Evolutionary conservation across 2,329 filamentous ascomycete genomes (phyloP).

Genomic region (Fusarium acutatum): DNA sequence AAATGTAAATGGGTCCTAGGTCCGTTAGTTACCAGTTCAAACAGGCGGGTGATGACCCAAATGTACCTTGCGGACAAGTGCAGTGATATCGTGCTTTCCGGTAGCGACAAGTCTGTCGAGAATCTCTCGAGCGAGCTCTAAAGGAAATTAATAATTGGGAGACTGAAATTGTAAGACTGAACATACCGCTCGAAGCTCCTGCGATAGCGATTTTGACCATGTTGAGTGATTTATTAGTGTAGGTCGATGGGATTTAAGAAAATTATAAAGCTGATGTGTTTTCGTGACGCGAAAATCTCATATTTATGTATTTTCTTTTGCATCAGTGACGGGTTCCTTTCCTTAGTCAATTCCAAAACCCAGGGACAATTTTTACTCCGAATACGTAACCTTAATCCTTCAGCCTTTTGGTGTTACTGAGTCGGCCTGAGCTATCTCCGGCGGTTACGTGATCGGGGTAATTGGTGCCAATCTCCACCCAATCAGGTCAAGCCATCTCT

Average conservation of each 20-base stretch:
- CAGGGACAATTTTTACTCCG: rapidly evolving
- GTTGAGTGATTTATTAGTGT: neutral
- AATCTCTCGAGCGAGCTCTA: slow-evolving; percentile 2
- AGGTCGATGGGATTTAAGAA: rapidly evolving
- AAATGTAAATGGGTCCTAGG: neutral
- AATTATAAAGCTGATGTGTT: rapidly evolving
- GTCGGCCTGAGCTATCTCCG: neutral
- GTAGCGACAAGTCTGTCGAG: neutral
- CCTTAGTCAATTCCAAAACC: rapidly evolving
- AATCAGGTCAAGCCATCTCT: neutral
- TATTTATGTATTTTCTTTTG: neutral
- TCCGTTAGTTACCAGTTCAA: rapidly evolving
- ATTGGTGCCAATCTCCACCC: neutral
- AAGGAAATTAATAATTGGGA: rapidly evolving
- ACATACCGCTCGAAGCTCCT: neutral
- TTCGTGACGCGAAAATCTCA: rapidly evolving
- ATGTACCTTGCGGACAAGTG: neutral
- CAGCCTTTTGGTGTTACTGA: rapidly evolving
- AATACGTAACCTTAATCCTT: neutral
- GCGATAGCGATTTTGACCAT: slow-evolving; percentile 13
- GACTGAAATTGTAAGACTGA: rapidly evolving
- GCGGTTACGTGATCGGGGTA: slow-evolving; percentile 14
- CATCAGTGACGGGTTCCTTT: rapidly evolving
- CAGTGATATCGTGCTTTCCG: neutral
- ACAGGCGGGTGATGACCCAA: rapidly evolving